Evolutionary conservation across 441 rosid species (phyloP), one percentile per base, ranked within the genome.

Genomic region (Cnidoscolus chayamansa): DNA sequence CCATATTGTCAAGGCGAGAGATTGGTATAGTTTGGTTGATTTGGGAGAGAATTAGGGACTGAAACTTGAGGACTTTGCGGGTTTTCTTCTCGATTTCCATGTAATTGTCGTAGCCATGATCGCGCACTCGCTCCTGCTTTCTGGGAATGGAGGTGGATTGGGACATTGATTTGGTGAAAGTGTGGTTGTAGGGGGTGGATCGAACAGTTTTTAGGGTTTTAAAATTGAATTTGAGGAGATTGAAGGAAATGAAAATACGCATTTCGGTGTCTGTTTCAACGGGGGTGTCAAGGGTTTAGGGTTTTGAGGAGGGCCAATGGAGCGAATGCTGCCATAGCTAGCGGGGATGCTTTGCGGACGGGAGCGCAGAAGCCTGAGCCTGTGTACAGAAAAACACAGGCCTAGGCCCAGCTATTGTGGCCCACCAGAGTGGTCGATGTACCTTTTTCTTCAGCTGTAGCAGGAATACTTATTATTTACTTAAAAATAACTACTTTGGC

Each of bases 31-130:
- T 85, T 32, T 88, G 82, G 67, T 87, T 89, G 50, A 77, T 82
- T 11, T 88, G 97, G 19, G 92, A 86, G 71, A 90, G 90, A 31
- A 95, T 88, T 5, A 92, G 30, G 53, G 85, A 73, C 58, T 90
- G 93, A 76, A 95, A 88, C 63, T 89, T 93, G 31, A 89, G 61
- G 70, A 91, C 91, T 74, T 87, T 88, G 4, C 97, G 92, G 54
- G 81, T 84, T 72, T 92, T 92, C 72, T 92, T 92, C 86, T 87
- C 95, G 71, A 93, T 73, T 79, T 92, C 99, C 98, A 95, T 92
- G 92, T 90, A 95, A 76, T 91, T 84, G 85, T 95, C 99, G 82
- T 64, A 95, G 81, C 90, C 97, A 49, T 91, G 97, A 77, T 95
- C 98, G 70, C 97, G 94, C 11, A 93, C 88, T 64, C 98, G 78